A percentile compares a stretch with the other conserved stretches of the same genome.
Conservation (phyloP, 2,329 filamentous ascomycete species). For the Phialemoniopsis sp. region DNA sequence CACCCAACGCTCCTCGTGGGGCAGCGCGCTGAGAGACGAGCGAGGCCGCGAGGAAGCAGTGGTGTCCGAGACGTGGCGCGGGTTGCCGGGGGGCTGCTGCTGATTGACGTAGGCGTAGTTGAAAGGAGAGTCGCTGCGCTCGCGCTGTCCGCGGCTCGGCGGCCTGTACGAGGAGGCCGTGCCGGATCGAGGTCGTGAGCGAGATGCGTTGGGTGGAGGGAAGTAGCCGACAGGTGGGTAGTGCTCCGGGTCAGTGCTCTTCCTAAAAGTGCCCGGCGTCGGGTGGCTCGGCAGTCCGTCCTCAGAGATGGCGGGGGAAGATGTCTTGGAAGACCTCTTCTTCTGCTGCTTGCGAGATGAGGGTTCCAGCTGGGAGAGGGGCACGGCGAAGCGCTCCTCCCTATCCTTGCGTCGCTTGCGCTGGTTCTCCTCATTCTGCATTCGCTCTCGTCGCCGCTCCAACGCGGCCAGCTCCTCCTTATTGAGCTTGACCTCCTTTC, state of each 20-base stretch:
- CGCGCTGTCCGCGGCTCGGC: slow-evolving; percentile 21
- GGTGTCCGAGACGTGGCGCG: slow-evolving; percentile 42
- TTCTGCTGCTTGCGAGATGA: slow-evolving; percentile 26
- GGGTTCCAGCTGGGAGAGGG: slow-evolving; percentile 46
- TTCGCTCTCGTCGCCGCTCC: slow-evolving; percentile 61
- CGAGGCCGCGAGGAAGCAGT: slow-evolving; percentile 19
- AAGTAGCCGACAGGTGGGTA: slow-evolving; percentile 49
- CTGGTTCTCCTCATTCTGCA: slow-evolving; percentile 39
- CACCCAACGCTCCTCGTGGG: slow-evolving; percentile 24
- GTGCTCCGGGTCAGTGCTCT: slow-evolving; percentile 17
- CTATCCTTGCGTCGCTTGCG: slow-evolving; percentile 26
- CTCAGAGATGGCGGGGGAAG: slow-evolving; percentile 16
- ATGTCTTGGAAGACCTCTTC: slow-evolving; percentile 13
- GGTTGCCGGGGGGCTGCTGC: slow-evolving; percentile 16
- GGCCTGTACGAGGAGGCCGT: slow-evolving; percentile 24
- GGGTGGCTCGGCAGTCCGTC: slow-evolving; percentile 32
- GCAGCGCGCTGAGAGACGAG: slow-evolving; percentile 22
- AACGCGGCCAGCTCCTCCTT: slow-evolving; percentile 78
- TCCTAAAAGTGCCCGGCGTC: slow-evolving; percentile 30
- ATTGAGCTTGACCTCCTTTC: slow-evolving; percentile 74
- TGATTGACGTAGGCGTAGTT: slow-evolving; percentile 38
- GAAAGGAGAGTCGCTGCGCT: slow-evolving; percentile 36
- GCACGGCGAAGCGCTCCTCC: slow-evolving; percentile 46
- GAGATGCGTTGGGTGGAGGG: slow-evolving; percentile 32
- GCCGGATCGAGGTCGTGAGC: slow-evolving; percentile 15